Base-by-base conservation (phyloP, 106 monocot genomes). In the Phalaenopsis aphrodite region DNA sequence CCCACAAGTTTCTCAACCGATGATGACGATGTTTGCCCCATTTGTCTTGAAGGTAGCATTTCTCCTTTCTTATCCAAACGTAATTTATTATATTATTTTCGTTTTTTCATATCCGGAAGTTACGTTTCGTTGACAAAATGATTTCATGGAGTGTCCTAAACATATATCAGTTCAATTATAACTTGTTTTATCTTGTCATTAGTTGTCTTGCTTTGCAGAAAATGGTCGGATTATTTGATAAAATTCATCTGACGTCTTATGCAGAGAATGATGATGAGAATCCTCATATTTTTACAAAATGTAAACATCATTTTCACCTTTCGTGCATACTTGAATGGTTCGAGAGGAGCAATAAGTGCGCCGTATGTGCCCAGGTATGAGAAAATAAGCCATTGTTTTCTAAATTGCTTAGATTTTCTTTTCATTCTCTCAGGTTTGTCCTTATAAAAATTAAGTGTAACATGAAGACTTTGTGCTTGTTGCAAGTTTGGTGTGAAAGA, bases 1-100 rank as follows among this genome's bases (percentile, higher is more conserved):
- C 15, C 79, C 77, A n/a, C 74, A 45, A 16, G 56, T 81, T 39
- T 79, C 56, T 77, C 48, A 42, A 82, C 86, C 75, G 96, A 94
- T 81, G 97, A 98, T 30, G 0, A 0, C 61, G 94, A 98, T 84
- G 85, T 83, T 56, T 98, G 94, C 77, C 97, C 94, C 69, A 98
- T 81, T 76, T 98, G 97, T 86, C 92, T 98, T 64, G 97, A 98
- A 91, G 97, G 97, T 98, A 90, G 12, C 46, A 4, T 73, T 76
- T 61, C 23, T 69, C 12, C 52, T 14, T 14, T 52, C 52, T 12
- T 14, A 11, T 49, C 12, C 10, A 49, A 49, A 49, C 12, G 49
- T 49, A 49, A 69, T 37, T 37, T 37, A 12, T 37, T 68, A 37
- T 37, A 2, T 3, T 68, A 4, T 52, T 52, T 14, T 52, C 52